A percentile compares a stretch with the other conserved stretches of the same genome.
These are phyloP conservation scores for Chaetomium tenue DNA, from an alignment of 495 filamentous ascomycete genomes.

Conservation along the genomic window DNA sequence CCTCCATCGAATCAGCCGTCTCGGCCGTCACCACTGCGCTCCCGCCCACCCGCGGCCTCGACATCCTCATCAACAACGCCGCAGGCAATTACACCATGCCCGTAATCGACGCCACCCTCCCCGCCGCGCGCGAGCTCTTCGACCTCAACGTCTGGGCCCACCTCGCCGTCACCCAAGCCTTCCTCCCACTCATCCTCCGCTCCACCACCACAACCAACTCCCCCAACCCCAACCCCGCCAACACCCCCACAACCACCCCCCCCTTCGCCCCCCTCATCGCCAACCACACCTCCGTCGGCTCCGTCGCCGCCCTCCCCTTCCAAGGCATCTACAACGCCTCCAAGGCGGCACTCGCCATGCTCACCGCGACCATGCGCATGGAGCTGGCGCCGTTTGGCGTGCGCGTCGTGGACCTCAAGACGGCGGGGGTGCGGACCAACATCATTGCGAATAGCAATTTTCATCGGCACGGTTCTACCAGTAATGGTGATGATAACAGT, in stretches of 20 bases:
- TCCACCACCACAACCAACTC: conserved; percentile 28
- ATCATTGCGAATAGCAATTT: conserved; percentile 23
- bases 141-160: conserved; percentile 56
- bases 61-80: conserved; percentile 59
- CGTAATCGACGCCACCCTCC: conserved; percentile 47
- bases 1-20: conserved; percentile 37
- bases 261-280: conserved; percentile 32
- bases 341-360: conserved; percentile 52
- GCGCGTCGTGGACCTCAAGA: conserved; percentile 35
- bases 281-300: conserved; percentile 40
- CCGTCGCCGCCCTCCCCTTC: conserved; percentile 40
- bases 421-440: conserved; percentile 29
- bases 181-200: conserved; percentile 52
- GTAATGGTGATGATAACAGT: not conserved
- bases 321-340: conserved; percentile 50
- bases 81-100: conserved; percentile 44
- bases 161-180: conserved; percentile 53
- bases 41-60: conserved; percentile 40
- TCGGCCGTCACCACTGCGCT: conserved; percentile 25
- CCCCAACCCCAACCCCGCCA: not conserved
- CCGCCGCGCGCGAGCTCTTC: conserved; percentile 45
- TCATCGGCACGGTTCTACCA: not conserved
- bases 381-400: conserved; percentile 56
- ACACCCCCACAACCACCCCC: conserved; percentile 21
- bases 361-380: conserved; percentile 48